phyloP scores from a whole-genome alignment of 257 asterid genomes.

The Lycium barbarum region DNA sequence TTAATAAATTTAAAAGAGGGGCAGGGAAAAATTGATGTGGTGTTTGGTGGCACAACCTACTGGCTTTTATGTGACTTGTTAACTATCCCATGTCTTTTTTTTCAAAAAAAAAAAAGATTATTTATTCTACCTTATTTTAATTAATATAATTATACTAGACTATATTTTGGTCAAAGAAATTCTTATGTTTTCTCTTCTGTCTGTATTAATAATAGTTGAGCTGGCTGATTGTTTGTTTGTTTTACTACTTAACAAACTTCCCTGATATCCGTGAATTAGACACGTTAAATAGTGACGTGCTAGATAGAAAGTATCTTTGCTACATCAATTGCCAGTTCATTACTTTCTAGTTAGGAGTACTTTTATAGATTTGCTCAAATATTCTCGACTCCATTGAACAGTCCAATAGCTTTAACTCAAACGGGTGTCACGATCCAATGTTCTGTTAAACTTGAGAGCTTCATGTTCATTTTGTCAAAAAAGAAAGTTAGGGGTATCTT shows the following conservation, averaged over 20 bases:
- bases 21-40: neutral
- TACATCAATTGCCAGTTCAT: slow-evolving; percentile 24
- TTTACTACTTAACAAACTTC: slow-evolving; percentile 5
- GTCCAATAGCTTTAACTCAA: neutral
- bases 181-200: neutral
- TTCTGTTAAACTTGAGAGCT: neutral
- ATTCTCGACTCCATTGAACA: neutral
- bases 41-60: slow-evolving; percentile 27
- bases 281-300: slow-evolving; percentile 25
- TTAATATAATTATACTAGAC: neutral
- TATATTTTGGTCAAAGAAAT: neutral
- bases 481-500: neutral
- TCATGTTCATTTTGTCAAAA: neutral
- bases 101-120: too few relatives aligned
- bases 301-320: neutral
- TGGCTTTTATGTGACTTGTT: slow-evolving; percentile 25
- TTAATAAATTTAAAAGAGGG: neutral
- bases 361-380: neutral
- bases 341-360: neutral
- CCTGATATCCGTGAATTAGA: slow-evolving; percentile 21
- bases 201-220: neutral
- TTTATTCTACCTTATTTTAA: neutral
- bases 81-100: neutral
- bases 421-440: neutral
- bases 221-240: neutral